Conservation (phyloP, 495 filamentous ascomycete species). For the Trichoderma virens region DNA sequence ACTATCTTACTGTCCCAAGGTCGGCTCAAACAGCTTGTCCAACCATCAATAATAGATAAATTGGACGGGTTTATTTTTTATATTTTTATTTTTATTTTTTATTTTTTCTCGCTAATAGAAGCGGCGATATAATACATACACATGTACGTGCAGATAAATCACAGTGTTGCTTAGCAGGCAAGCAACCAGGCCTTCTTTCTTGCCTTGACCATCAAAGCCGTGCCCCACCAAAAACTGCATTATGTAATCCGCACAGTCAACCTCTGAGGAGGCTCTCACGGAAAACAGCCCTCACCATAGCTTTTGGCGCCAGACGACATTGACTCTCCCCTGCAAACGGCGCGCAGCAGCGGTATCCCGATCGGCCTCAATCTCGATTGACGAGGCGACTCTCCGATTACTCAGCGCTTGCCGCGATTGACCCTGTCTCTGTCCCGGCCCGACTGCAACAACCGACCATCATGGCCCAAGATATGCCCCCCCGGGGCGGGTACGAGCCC, state of each 20-base stretch:
- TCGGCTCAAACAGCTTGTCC: too few relatives aligned
- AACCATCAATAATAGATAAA: too few relatives aligned
- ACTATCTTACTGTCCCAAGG: too few relatives aligned
- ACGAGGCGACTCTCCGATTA: not conserved
- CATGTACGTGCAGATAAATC: too few relatives aligned
- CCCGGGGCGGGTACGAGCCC: constrained; percentile 83
- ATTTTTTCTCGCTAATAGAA: too few relatives aligned
- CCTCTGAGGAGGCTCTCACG: not conserved
- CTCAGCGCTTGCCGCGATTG: not conserved
- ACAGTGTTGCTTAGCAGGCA: not conserved
- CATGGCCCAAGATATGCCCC: constrained; percentile 89
- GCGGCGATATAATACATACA: too few relatives aligned
- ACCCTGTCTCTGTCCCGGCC: not conserved
- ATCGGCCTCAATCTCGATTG: not conserved
- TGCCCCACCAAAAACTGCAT: not conserved
- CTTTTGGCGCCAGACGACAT: not conserved
- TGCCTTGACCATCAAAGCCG: not conserved
- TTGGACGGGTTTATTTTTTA: too few relatives aligned
- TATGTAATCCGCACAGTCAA: constrained; percentile 4
- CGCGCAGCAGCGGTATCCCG: not conserved
- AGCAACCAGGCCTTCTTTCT: not conserved
- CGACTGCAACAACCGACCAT: constrained; percentile 24
- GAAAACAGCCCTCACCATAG: constrained; percentile 1
- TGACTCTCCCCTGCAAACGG: not conserved
- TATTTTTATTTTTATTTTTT: too few relatives aligned